A percentile compares a stretch with the other conserved stretches of the same genome.
Conservation (phyloP, 352 stramenopile species). For the Phytophthora constricta region DNA sequence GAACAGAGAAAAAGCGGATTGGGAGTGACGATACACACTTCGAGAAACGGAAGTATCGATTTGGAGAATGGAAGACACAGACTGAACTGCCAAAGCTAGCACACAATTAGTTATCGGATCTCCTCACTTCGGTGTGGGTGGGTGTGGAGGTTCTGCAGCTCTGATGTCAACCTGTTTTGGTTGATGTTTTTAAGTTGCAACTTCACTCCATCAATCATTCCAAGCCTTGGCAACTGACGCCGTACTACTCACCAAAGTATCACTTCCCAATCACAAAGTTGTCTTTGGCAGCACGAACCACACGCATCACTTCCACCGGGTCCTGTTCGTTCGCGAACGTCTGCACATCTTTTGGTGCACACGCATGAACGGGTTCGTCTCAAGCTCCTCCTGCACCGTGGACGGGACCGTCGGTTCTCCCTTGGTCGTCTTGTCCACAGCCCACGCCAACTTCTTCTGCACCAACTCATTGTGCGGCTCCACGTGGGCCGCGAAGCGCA, state of each 20-base stretch:
- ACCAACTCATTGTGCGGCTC: conserved; percentile 87
- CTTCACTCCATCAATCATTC: too few relatives aligned
- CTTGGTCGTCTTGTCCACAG: conserved; percentile 42
- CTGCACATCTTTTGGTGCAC: conserved; percentile 58
- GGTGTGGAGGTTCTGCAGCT: too few relatives aligned
- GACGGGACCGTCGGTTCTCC: conserved; percentile 90
- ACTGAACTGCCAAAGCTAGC: too few relatives aligned
- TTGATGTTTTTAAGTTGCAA: background rate
- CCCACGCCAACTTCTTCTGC: conserved; percentile 70
- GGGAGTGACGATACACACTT: too few relatives aligned
- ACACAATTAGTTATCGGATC: too few relatives aligned
- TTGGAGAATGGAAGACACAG: too few relatives aligned
- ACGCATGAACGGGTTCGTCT: conserved; percentile 86
- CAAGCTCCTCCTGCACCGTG: conserved; percentile 73
- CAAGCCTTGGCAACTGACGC: background rate
- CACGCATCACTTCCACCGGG: conserved; percentile 60
- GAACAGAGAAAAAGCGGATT: too few relatives aligned
- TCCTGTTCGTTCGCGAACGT: conserved; percentile 54
- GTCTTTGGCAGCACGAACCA: conserved; percentile 68
- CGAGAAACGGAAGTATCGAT: too few relatives aligned
- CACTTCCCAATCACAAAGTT: conserved; percentile 63
- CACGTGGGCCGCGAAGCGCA: conserved; percentile 89
- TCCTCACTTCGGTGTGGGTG: too few relatives aligned
- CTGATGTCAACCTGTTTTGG: too few relatives aligned
- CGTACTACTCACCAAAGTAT: conserved; percentile 20